Evolutionary conservation across 2,329 filamentous ascomycete species (phyloP).

Genomic region (Onygenales sp.): DNA sequence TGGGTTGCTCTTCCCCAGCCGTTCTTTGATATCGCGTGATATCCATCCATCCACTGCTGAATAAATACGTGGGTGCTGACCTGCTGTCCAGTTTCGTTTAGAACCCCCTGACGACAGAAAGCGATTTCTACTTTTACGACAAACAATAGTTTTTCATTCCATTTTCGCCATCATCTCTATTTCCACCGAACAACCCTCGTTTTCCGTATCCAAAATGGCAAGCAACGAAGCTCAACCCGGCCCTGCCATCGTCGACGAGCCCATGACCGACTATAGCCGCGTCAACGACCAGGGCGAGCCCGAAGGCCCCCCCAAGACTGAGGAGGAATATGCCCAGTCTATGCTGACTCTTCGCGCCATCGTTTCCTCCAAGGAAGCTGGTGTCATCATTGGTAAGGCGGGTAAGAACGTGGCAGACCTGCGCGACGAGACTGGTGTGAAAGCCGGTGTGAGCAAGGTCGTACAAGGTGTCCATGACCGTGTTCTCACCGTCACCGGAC

Average conservation of each 20-base stretch:
- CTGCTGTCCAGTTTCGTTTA: not conserved
- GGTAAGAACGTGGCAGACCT: constrained; percentile 98
- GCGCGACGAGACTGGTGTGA: constrained; percentile 94
- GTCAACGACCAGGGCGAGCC: constrained; percentile 58
- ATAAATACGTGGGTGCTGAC: no score
- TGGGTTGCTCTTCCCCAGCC: constrained; percentile 2
- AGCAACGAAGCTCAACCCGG: constrained; percentile 46
- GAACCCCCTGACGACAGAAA: not conserved
- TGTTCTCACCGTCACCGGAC: constrained; percentile 88
- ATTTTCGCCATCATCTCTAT: not conserved
- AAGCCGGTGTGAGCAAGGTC: constrained; percentile 97
- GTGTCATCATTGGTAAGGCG: constrained; percentile 97
- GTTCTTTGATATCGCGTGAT: not conserved
- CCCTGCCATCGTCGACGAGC: constrained; percentile 50
- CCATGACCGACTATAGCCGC: constrained; percentile 55
- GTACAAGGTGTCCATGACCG: constrained; percentile 96
- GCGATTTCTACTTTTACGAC: constrained; percentile 2
- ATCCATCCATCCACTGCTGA: no score
- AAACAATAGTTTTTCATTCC: not conserved
- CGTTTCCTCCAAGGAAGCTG: constrained; percentile 96
- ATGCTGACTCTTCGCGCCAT: constrained; percentile 93
- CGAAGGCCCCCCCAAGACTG: constrained; percentile 76
- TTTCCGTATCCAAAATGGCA: constrained; percentile 44
- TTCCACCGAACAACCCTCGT: not conserved
- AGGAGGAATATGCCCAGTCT: constrained; percentile 90